Percentiles rank a stretch among this genome's conserved stretches.
Evolutionary conservation across 495 filamentous ascomycete genomes (phyloP).

Genomic region (Neurospora sp.): DNA sequence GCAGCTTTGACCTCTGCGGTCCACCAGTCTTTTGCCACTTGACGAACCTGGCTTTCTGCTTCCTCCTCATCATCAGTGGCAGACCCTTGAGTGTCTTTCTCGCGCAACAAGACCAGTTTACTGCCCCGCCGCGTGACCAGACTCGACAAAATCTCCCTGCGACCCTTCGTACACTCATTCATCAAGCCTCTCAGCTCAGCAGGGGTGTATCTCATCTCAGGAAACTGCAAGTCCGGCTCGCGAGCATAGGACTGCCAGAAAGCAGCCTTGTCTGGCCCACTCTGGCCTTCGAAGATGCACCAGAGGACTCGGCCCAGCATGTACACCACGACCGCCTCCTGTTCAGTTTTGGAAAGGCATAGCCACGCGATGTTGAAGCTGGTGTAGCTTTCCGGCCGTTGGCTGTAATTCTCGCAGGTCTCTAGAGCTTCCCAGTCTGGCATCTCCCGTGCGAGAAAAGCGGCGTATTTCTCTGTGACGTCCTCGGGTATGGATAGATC

Average conservation of each 20-base stretch:
- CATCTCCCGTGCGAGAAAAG: conserved; percentile 25
- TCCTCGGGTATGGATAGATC: conserved; percentile 19
- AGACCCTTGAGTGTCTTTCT: not conserved
- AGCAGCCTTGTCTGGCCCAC: conserved; percentile 34
- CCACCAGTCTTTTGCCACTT: conserved; percentile 32
- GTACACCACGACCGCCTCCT: conserved; percentile 40
- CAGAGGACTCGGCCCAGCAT: conserved; percentile 42
- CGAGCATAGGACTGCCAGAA: conserved; percentile 39
- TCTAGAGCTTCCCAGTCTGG: conserved; percentile 29
- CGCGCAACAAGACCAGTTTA: conserved; percentile 22
- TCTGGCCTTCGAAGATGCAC: conserved; percentile 44
- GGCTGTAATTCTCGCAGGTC: conserved; percentile 20
- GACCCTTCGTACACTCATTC: conserved; percentile 34
- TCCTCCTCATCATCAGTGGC: not conserved
- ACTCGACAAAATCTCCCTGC: conserved; percentile 25
- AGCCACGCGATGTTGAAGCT: conserved; percentile 41
- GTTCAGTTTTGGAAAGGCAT: conserved; percentile 29
- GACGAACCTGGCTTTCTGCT: conserved; percentile 15
- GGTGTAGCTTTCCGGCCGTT: conserved; percentile 20
- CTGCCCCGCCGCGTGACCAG: conserved; percentile 28
- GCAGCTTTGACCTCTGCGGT: conserved; percentile 28
- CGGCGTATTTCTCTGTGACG: conserved; percentile 21
- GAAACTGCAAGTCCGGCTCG: conserved; percentile 40
- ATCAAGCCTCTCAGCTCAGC: conserved; percentile 27
- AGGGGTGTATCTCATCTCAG: conserved; percentile 30